Evolutionary conservation across 352 stramenopile genomes (phyloP).

Genomic region (Pythium vanterpoolii): DNA sequence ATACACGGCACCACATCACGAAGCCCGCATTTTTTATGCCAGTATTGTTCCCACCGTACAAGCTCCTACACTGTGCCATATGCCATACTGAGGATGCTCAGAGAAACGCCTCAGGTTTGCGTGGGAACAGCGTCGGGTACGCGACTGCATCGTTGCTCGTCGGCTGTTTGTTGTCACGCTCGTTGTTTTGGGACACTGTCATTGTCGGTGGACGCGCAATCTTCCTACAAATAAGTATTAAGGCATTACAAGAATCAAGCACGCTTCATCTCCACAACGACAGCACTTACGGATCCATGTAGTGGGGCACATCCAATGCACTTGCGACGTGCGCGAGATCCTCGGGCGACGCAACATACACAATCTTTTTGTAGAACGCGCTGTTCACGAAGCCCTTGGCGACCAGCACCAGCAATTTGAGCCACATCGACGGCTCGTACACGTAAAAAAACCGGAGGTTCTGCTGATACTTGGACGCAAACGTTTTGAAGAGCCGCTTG

Average conservation of each 20-base stretch:
- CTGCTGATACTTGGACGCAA: conserved; percentile 47
- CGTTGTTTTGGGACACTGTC: background rate
- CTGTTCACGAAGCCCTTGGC: conserved; percentile 57
- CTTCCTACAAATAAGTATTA: conserved; percentile 8
- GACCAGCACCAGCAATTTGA: conserved; percentile 72
- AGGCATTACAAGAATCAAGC: background rate
- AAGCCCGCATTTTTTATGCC: too few relatives aligned
- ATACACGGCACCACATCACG: too few relatives aligned
- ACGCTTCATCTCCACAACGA: background rate
- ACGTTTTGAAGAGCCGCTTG: conserved; percentile 59
- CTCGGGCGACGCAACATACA: conserved; percentile 49
- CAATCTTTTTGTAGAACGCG: conserved; percentile 75
- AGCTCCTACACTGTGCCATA: too few relatives aligned
- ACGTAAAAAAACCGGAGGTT: conserved; percentile 82
- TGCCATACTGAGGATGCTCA: background rate
- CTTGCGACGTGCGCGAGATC: conserved; percentile 56
- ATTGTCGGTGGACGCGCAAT: background rate
- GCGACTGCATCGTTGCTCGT: background rate
- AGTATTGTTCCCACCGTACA: too few relatives aligned
- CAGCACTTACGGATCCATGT: conserved; percentile 42
- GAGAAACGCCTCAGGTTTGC: conserved; percentile 9
- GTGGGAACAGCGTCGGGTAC: conserved; percentile 3
- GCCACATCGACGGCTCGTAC: conserved; percentile 62
- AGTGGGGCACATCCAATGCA: conserved; percentile 39
- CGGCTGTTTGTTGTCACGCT: background rate